These are phyloP conservation scores for Sporothrix dimorphospora DNA, from an alignment of 2,329 filamentous ascomycete species.

Conservation along the genomic window DNA sequence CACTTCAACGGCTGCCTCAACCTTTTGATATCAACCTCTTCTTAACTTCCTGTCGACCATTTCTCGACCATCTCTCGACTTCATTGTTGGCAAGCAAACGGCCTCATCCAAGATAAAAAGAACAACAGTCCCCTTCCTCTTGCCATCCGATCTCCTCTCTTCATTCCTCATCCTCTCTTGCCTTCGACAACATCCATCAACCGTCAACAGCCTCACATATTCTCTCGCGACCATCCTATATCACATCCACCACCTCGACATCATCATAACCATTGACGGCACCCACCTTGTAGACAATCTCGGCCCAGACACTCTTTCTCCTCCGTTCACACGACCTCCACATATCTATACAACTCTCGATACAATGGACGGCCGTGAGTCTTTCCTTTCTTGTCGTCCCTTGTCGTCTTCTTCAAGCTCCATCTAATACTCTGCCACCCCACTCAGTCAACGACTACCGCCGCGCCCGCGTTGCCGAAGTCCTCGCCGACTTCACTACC, in stretches of 20 bases:
- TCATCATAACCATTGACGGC: not conserved
- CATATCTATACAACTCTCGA: not conserved
- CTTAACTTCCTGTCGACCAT: not conserved
- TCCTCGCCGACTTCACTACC: conserved; percentile 63
- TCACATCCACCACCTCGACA: not conserved
- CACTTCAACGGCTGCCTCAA: conserved; percentile 23
- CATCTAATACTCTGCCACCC: not conserved
- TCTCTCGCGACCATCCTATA: not conserved
- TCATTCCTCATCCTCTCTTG: not conserved
- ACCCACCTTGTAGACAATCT: not conserved
- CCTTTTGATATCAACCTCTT: not conserved
- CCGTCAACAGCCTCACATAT: not conserved
- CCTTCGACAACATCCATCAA: not conserved
- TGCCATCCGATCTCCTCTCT: conserved; percentile 28
- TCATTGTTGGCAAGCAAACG: not conserved
- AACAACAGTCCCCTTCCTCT: conserved; percentile 31
- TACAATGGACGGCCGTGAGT: conserved; percentile 35
- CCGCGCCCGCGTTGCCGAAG: conserved; percentile 62
- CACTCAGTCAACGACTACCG: conserved; percentile 62
- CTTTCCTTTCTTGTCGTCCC: not conserved
- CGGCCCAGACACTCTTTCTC: not conserved
- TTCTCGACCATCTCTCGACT: not conserved
- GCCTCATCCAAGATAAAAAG: conserved; percentile 28
- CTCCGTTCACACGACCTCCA: not conserved
- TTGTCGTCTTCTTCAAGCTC: not conserved